A percentile compares a stretch with the other conserved stretches of the same genome.
Evolutionary conservation across 1,139 yeast species (phyloP).

Genomic region (Sugiyamaella paludigena): DNA sequence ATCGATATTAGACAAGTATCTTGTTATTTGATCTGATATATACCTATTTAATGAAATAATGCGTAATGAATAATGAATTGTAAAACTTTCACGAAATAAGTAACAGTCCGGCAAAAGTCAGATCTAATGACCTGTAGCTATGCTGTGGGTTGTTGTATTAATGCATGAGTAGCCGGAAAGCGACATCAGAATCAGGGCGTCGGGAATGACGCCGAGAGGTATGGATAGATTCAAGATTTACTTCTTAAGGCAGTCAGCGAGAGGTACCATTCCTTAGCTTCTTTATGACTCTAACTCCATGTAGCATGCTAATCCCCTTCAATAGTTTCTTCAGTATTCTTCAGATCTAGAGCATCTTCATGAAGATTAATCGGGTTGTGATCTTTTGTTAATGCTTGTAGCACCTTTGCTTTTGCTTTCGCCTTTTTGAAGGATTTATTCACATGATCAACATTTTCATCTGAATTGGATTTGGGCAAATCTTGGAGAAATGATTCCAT

Average conservation of each 20-base stretch:
- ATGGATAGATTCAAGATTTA: no score
- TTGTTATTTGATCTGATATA: constrained; percentile 36
- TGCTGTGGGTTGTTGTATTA: no score
- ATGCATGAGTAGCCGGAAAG: no score
- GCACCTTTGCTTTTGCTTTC: constrained; percentile 34
- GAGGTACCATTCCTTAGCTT: no score
- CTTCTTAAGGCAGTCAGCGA: no score
- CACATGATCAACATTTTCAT: constrained; percentile 33
- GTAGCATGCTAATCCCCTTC: constrained; percentile 27
- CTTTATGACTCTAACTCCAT: no score
- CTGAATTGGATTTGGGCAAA: constrained; percentile 34
- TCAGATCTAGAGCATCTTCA: constrained; percentile 30
- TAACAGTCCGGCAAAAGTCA: no score
- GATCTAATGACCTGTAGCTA: no score
- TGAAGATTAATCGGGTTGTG: constrained; percentile 23
- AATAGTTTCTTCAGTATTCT: constrained; percentile 35
- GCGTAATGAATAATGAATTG: not conserved
- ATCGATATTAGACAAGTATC: constrained; percentile 59
- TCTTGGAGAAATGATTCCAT: constrained; percentile 26
- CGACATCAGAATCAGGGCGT: no score
- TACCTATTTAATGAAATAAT: not conserved
- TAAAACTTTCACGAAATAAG: not conserved
- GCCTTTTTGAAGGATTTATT: constrained; percentile 34
- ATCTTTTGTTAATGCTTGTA: constrained; percentile 29
- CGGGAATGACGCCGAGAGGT: no score